phyloP scores from a whole-genome alignment of 2,329 filamentous ascomycete genomes.

The Penicillium corylophilum region DNA sequence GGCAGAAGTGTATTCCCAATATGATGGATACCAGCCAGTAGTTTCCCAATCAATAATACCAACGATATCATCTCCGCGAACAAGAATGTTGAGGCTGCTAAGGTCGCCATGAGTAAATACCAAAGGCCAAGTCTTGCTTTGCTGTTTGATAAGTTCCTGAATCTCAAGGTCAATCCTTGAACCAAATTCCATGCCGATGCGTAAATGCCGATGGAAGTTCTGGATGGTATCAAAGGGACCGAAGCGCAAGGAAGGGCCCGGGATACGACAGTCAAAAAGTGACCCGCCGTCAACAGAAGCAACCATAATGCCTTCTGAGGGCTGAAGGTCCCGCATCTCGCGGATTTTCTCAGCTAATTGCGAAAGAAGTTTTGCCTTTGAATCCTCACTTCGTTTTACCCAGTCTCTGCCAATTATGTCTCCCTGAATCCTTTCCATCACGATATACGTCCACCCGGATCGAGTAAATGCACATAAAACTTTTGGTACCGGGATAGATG shows the following conservation, averaged over 20 bases:
- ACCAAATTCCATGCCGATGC: conserved; percentile 31
- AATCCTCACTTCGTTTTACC: conserved; percentile 31
- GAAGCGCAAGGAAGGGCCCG: conserved; percentile 26
- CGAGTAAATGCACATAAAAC: conserved; percentile 38
- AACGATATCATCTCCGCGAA: conserved; percentile 34
- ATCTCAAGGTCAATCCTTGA: conserved; percentile 23
- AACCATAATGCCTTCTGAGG: conserved; percentile 25
- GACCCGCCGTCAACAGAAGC: conserved; percentile 33
- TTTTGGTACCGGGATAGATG: conserved; percentile 41
- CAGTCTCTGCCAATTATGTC: conserved; percentile 34
- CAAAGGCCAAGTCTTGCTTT: conserved; percentile 29
- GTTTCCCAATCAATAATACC: conserved; percentile 45
- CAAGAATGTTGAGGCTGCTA: conserved; percentile 40
- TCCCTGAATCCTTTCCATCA: conserved; percentile 44
- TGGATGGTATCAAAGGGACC: conserved; percentile 33
- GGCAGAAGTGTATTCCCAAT: conserved; percentile 38
- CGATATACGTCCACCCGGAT: conserved; percentile 35
- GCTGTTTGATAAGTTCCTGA: conserved; percentile 35
- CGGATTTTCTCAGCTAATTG: conserved; percentile 30
- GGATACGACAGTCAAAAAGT: conserved; percentile 34
- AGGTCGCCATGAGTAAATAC: conserved; percentile 45
- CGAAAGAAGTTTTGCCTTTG: conserved; percentile 35
- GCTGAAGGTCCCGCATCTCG: conserved; percentile 32
- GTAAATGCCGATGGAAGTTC: conserved; percentile 41
- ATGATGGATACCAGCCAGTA: conserved; percentile 32